These are phyloP conservation scores for Fusarium verticillioides DNA, from an alignment of 2,329 filamentous ascomycete genomes.

Conservation along the genomic window DNA sequence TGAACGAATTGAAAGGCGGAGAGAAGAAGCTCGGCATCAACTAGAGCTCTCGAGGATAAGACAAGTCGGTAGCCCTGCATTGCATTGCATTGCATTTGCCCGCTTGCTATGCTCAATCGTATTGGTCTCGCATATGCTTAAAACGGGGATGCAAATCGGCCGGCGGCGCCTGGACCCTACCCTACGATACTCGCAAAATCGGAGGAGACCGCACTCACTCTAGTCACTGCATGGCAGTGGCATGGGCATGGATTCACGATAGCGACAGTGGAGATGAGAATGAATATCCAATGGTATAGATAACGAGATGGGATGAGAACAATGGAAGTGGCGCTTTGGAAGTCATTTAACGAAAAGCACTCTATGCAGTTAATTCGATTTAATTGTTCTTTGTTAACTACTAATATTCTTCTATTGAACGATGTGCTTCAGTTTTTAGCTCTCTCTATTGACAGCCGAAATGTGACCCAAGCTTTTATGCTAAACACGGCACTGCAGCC, in stretches of 20 bases:
- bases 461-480: conserved; percentile 16
- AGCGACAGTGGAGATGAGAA: not conserved
- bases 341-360: not conserved
- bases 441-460: not conserved
- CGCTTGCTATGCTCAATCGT: conserved; percentile 15
- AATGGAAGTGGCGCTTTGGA: not conserved
- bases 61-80: conserved; percentile 34
- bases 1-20: conserved; percentile 28
- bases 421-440: conserved; percentile 16
- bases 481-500: not conserved
- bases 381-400: not conserved
- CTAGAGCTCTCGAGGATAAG: conserved; percentile 36
- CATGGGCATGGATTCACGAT: conserved; percentile 20
- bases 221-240: not conserved
- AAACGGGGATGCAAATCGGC: conserved; percentile 39
- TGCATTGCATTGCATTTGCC: conserved; percentile 7
- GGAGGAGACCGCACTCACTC: conserved; percentile 33
- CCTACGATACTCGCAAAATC: conserved; percentile 11
- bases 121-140: conserved; percentile 39
- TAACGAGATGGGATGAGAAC: not conserved
- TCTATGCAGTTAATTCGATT: not conserved
- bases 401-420: not conserved
- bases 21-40: conserved; percentile 27
- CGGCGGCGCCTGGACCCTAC: conserved; percentile 22
- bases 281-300: not conserved